These are phyloP conservation scores for Platanus orientalis DNA, from an alignment of 164 flowering plant genomes.

Conservation along the genomic window DNA sequence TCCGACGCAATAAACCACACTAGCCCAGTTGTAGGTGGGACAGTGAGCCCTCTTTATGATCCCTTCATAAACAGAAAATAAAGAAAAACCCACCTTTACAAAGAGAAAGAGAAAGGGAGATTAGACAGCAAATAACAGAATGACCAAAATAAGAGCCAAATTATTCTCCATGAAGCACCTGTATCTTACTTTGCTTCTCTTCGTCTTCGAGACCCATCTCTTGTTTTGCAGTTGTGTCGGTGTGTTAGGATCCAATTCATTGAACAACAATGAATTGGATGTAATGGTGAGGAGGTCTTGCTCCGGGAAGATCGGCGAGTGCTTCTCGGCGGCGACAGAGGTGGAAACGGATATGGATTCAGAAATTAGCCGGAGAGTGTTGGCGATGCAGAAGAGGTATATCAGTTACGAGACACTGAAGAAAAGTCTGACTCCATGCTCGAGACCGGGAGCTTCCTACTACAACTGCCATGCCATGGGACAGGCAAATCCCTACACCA, in stretches of 20 bases:
- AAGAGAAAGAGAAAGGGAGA: not conserved
- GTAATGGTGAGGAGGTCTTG: constrained; percentile 23
- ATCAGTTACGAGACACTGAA: constrained; percentile 62
- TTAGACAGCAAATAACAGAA: not conserved
- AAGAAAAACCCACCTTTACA: not conserved
- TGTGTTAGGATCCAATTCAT: constrained; percentile 20
- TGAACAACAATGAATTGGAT: constrained; percentile 21
- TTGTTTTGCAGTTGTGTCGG: constrained; percentile 21
- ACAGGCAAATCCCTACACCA: constrained; percentile 43
- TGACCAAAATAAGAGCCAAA: not conserved
- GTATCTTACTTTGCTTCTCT: constrained; percentile 15
- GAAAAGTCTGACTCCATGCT: constrained; percentile 55
- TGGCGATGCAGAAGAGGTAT: constrained; percentile 45
- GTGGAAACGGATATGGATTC: constrained; percentile 46
- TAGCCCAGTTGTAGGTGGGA: not conserved
- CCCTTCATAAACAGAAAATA: not conserved
- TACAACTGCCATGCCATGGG: constrained; percentile 41
- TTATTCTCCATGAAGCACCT: constrained; percentile 6
- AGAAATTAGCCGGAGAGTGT: constrained; percentile 42
- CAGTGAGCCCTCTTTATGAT: constrained; percentile 6
- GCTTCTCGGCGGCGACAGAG: constrained; percentile 11
- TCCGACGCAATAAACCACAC: not conserved
- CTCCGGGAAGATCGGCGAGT: constrained; percentile 18
- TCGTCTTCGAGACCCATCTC: constrained; percentile 36
- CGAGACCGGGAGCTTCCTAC: constrained; percentile 61